Evolutionary conservation across 768 basidiomycete genomes (phyloP).

Genomic region (Leccinellum luteum): DNA sequence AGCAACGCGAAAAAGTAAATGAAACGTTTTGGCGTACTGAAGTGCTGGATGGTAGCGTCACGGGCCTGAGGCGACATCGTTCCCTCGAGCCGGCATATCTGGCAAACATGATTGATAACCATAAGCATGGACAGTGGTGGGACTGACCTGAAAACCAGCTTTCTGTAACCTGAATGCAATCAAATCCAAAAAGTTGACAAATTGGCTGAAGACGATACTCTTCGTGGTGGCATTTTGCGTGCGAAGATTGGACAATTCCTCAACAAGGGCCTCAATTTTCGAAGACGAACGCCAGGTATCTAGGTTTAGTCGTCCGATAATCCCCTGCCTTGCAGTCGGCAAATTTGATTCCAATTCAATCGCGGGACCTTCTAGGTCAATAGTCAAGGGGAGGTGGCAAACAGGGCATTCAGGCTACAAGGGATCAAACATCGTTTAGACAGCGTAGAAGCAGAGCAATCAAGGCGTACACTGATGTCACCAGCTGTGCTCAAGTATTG

Average conservation of each 20-base stretch:
- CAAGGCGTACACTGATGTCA: constrained; percentile 54
- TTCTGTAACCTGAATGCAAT: constrained; percentile 90
- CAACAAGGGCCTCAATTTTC: constrained; percentile 94
- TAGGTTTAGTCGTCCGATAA: constrained; percentile 85
- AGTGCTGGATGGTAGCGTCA: constrained; percentile 92
- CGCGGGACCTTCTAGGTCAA: constrained; percentile 93
- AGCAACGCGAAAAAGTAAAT: not conserved
- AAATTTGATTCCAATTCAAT: constrained; percentile 72
- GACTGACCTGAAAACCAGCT: constrained; percentile 81
- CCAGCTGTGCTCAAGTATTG: constrained; percentile 81
- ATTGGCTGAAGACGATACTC: constrained; percentile 95
- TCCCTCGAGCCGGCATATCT: constrained; percentile 94
- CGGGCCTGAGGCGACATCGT: constrained; percentile 96
- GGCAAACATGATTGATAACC: constrained; percentile 5
- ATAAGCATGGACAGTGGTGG: not conserved
- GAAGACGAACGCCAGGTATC: constrained; percentile 93
- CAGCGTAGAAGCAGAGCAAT: not conserved
- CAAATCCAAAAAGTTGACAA: constrained; percentile 89
- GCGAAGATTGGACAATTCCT: constrained; percentile 86
- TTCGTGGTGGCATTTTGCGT: constrained; percentile 88
- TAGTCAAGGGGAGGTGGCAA: constrained; percentile 88
- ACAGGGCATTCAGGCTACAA: constrained; percentile 87
- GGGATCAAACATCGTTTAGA: not conserved
- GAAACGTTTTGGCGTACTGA: constrained; percentile 53
- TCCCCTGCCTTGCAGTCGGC: constrained; percentile 71